A percentile compares a stretch with the other conserved stretches of the same genome.
These are phyloP conservation scores for Zarea fungicola DNA, from an alignment of 2,329 filamentous ascomycete genomes.

Conservation along the genomic window DNA sequence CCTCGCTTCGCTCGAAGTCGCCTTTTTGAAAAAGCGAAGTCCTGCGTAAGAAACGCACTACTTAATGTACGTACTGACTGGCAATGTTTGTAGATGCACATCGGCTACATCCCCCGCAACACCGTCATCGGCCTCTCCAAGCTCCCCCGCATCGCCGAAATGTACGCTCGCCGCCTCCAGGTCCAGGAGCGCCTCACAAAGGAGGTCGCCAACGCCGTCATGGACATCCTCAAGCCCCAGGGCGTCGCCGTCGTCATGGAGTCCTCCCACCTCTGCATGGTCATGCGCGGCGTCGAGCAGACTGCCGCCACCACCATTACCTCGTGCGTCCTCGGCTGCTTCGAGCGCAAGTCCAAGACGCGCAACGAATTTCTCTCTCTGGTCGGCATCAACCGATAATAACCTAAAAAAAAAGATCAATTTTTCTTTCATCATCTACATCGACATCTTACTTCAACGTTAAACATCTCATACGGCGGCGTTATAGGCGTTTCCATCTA, in stretches of 20 bases:
- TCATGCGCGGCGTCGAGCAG: conserved; percentile 97
- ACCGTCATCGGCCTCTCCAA: conserved; percentile 95
- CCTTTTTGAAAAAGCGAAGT: too few relatives aligned
- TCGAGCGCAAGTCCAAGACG: conserved; percentile 88
- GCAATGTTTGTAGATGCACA: conserved; percentile 78
- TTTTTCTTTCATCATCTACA: not conserved
- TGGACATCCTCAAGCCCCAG: conserved; percentile 87
- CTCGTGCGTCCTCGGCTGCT: conserved; percentile 94
- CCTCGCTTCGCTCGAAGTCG: conserved; percentile 7
- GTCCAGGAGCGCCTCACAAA: conserved; percentile 96
- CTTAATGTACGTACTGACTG: not conserved
- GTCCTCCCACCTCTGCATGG: conserved; percentile 94
- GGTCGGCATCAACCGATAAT: conserved; percentile 50
- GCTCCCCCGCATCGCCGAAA: conserved; percentile 89
- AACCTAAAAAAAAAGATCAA: too few relatives aligned
- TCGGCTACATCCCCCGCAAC: conserved; percentile 90
- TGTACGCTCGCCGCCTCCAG: conserved; percentile 90
- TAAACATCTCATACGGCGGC: conserved; percentile 3
- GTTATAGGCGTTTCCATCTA: not conserved
- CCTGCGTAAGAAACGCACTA: not conserved
- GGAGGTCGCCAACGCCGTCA: conserved; percentile 89
- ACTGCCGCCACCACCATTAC: conserved; percentile 82
- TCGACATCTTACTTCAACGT: not conserved
- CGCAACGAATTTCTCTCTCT: conserved; percentile 92
- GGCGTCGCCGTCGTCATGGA: conserved; percentile 98